Conservation (phyloP, 2,329 filamentous ascomycete genomes). For the Fusarium nematophilum region DNA sequence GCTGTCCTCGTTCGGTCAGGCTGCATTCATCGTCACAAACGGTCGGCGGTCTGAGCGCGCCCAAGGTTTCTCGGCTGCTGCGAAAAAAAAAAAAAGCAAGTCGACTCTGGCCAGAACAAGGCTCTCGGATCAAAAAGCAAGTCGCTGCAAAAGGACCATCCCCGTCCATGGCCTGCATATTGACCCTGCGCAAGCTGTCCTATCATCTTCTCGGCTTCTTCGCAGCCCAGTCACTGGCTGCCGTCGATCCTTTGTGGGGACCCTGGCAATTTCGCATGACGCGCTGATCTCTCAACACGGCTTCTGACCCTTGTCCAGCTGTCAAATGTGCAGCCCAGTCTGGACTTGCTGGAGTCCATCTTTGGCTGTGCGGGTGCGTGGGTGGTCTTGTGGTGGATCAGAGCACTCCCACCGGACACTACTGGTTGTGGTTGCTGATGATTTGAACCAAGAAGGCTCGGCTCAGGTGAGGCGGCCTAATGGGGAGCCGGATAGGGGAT, state of each 20-base stretch:
- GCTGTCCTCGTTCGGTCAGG: neutral
- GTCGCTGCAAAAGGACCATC: slow-evolving; percentile 34
- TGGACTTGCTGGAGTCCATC: slow-evolving; percentile 7
- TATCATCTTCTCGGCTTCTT: slow-evolving; percentile 11
- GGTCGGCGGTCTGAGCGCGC: slow-evolving; percentile 31
- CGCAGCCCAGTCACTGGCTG: slow-evolving; percentile 16
- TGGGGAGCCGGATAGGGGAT: no score
- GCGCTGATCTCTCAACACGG: slow-evolving; percentile 31
- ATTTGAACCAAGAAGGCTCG: slow-evolving; percentile 24
- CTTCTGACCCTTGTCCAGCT: slow-evolving; percentile 28
- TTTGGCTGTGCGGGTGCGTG: no score
- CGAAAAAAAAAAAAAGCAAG: slow-evolving; percentile 40
- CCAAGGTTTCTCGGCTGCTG: slow-evolving; percentile 14
- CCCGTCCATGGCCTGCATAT: slow-evolving; percentile 34
- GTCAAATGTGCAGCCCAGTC: slow-evolving; percentile 35
- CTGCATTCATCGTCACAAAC: neutral
- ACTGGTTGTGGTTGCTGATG: slow-evolving; percentile 21
- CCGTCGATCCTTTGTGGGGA: slow-evolving; percentile 33
- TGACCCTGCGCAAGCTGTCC: slow-evolving; percentile 12
- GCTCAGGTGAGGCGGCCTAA: slow-evolving; percentile 41
- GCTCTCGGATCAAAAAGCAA: slow-evolving; percentile 35
- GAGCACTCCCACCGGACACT: slow-evolving; percentile 41
- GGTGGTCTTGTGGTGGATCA: no score
- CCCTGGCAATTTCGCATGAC: slow-evolving; percentile 32
- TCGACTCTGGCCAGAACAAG: slow-evolving; percentile 2